phyloP scores from a whole-genome alignment of 768 basidiomycete genomes.

The Pisolithus albus region DNA sequence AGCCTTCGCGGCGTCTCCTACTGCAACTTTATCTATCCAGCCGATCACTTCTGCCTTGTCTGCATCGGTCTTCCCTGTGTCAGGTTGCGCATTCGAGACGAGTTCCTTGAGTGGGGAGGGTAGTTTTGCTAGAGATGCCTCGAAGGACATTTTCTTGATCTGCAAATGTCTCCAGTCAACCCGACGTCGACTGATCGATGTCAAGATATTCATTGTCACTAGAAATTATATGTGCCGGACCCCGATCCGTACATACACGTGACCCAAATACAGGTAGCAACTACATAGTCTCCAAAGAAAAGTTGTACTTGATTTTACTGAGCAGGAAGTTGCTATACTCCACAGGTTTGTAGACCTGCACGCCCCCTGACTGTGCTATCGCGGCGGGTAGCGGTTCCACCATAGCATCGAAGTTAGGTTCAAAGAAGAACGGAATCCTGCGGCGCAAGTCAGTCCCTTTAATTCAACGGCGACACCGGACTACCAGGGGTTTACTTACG shows the following conservation, averaged over 20 bases:
- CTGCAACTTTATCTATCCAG: conserved; percentile 65
- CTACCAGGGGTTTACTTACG: conserved; percentile 40
- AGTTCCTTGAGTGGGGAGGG: conserved; percentile 48
- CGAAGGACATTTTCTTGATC: conserved; percentile 45
- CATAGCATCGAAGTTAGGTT: conserved; percentile 75
- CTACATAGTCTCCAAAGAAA: conserved; percentile 36
- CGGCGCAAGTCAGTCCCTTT: conserved; percentile 2
- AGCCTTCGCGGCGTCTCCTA: conserved; percentile 41
- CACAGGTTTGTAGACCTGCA: conserved; percentile 39
- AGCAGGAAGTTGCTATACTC: conserved; percentile 77
- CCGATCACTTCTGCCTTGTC: conserved; percentile 56
- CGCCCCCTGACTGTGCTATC: conserved; percentile 8
- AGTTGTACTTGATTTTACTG: conserved; percentile 69
- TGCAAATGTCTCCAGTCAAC: conserved; percentile 10
- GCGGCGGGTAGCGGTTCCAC: conserved; percentile 63
- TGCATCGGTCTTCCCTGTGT: conserved; percentile 49
- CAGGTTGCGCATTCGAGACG: conserved; percentile 33
- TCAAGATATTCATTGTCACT: conserved; percentile 13
- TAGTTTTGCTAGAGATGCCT: conserved; percentile 42
- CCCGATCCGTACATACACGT: conserved; percentile 18
- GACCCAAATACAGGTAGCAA: conserved; percentile 4
- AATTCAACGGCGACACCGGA: not conserved
- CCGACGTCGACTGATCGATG: conserved; percentile 21
- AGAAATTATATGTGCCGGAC: not conserved
- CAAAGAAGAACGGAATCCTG: conserved; percentile 91